Evolutionary conservation across 2,329 filamentous ascomycete species (phyloP).

Genomic region (Penicillium sp.): DNA sequence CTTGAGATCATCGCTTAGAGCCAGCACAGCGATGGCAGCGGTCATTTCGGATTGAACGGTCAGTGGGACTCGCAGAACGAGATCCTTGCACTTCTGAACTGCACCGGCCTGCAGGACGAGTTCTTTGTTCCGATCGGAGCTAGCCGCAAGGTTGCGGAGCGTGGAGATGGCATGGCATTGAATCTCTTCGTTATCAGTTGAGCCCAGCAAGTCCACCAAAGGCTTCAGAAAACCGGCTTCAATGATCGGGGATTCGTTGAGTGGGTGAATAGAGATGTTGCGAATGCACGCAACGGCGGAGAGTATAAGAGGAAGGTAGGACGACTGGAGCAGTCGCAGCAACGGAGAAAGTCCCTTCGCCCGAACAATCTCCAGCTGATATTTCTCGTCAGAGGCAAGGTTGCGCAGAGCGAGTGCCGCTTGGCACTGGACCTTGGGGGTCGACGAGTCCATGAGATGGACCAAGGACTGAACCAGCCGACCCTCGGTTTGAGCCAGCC

Average conservation of each 20-base stretch:
- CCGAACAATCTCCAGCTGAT: constrained; percentile 94
- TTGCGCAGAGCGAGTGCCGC: constrained; percentile 91
- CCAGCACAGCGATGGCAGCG: constrained; percentile 94
- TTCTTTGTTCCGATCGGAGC: constrained; percentile 95
- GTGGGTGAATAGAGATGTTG: constrained; percentile 96
- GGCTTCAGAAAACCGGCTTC: constrained; percentile 94
- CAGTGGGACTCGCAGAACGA: constrained; percentile 86
- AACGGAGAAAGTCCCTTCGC: constrained; percentile 80
- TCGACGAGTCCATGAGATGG: constrained; percentile 94
- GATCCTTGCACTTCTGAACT: constrained; percentile 96
- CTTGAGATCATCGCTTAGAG: constrained; percentile 92
- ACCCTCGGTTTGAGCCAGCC: constrained; percentile 83
- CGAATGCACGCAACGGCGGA: constrained; percentile 97
- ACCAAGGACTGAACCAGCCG: constrained; percentile 91
- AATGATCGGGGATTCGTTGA: constrained; percentile 98
- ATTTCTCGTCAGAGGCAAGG: constrained; percentile 95
- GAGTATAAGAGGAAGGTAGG: constrained; percentile 90
- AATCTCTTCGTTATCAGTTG: constrained; percentile 96
- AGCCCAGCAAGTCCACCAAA: constrained; percentile 86
- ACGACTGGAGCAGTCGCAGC: constrained; percentile 85
- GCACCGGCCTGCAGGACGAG: constrained; percentile 94
- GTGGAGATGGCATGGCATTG: constrained; percentile 99
- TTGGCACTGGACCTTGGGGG: constrained; percentile 96
- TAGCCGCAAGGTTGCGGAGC: constrained; percentile 88
- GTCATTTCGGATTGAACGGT: constrained; percentile 99